Percentiles rank a stretch among this genome's conserved stretches.
Conservation (phyloP, 1,284 basidiomycete species). For the Exobasidium rhododendri region DNA sequence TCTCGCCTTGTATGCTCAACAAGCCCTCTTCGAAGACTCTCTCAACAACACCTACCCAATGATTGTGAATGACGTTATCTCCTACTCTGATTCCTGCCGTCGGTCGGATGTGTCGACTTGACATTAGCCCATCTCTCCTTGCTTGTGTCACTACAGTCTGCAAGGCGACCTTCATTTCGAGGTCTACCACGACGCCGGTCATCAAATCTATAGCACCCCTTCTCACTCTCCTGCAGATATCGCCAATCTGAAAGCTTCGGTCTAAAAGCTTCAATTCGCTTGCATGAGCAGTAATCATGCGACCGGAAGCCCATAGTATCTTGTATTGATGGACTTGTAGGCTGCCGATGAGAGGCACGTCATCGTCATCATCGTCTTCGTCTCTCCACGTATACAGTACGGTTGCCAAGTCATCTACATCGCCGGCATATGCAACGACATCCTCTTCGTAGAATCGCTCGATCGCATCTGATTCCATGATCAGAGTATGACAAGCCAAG, state of each 20-base stretch:
- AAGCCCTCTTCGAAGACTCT: constrained; percentile 72
- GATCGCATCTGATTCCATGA: too few species aligned
- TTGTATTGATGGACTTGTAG: too few species aligned
- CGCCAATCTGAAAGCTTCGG: constrained; percentile 72
- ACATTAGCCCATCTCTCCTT: constrained; percentile 66
- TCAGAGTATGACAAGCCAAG: too few species aligned
- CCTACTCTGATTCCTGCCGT: constrained; percentile 55
- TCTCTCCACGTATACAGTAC: too few species aligned
- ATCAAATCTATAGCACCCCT: constrained; percentile 23
- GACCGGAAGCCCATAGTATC: not conserved
- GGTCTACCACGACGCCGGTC: constrained; percentile 71
- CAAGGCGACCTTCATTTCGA: constrained; percentile 66
- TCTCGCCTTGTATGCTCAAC: not conserved
- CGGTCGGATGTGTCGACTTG: constrained; percentile 61
- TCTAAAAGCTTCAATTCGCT: constrained; percentile 66
- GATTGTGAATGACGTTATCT: constrained; percentile 63
- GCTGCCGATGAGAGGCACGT: too few species aligned
- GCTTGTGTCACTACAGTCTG: constrained; percentile 72
- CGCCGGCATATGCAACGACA: not conserved
- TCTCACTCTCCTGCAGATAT: constrained; percentile 69
- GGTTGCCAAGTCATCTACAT: not conserved
- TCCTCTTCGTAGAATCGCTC: not conserved
- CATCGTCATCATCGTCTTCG: too few species aligned
- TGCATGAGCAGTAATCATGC: not conserved
- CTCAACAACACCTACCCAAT: constrained; percentile 79